Evolutionary conservation across 805 yeast species (phyloP).

Genomic region (Pichia phayaonensis): DNA sequence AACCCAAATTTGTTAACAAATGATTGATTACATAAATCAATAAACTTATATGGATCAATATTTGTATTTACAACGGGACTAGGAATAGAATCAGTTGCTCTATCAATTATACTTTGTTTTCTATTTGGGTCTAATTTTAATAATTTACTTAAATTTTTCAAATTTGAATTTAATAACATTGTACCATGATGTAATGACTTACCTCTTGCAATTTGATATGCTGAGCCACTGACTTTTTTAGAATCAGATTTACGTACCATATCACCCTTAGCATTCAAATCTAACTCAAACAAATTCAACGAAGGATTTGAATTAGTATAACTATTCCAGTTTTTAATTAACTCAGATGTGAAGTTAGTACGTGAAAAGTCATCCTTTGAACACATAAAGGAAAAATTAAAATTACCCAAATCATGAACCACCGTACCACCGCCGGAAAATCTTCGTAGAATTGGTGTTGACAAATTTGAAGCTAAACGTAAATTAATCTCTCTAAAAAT

Average conservation of each 20-base stretch:
- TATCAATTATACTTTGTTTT: constrained; percentile 17
- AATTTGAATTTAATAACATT: constrained; percentile 66
- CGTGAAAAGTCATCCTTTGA: constrained; percentile 54
- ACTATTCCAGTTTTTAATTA: constrained; percentile 19
- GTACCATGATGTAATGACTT: constrained; percentile 94
- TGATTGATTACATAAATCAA: constrained; percentile 33
- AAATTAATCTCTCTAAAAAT: constrained; percentile 85
- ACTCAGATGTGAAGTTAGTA: constrained; percentile 36
- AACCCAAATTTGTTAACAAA: constrained; percentile 31
- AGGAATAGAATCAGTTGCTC: constrained; percentile 62
- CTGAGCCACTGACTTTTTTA: constrained; percentile 83
- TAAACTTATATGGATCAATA: constrained; percentile 39
- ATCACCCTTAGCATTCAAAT: constrained; percentile 74
- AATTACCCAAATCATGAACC: constrained; percentile 86
- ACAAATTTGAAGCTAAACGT: constrained; percentile 38
- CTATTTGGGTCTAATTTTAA: constrained; percentile 31
- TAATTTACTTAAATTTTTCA: constrained; percentile 52
- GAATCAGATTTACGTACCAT: constrained; percentile 41
- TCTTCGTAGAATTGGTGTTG: constrained; percentile 68
- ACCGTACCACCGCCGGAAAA: constrained; percentile 96
- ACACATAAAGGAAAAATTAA: constrained; percentile 75
- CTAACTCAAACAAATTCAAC: constrained; percentile 21
- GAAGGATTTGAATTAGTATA: constrained; percentile 4
- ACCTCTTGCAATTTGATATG: constrained; percentile 76
- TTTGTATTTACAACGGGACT: constrained; percentile 69